Evolutionary conservation across 2,329 filamentous ascomycete species (phyloP).

Genomic region (Cytospora paraplurivora): DNA sequence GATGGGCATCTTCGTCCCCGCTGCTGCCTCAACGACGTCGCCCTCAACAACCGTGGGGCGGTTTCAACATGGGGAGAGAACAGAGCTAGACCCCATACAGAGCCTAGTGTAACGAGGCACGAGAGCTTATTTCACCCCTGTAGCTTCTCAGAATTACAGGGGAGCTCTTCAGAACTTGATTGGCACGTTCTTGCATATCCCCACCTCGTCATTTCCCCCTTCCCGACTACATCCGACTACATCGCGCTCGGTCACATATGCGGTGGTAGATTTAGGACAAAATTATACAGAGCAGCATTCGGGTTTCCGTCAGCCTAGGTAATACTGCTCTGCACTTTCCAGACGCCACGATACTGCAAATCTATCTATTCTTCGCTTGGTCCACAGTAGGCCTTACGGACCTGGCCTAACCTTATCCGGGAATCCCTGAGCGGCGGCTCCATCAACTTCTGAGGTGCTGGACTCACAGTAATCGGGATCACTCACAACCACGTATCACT

Average conservation of each 20-base stretch:
- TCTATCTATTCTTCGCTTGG: neutral
- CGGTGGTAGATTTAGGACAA: conserved; percentile 3
- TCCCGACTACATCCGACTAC: conserved; percentile 24
- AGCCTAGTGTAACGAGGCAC: conserved; percentile 6
- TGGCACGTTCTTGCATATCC: conserved; percentile 30
- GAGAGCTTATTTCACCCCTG: neutral
- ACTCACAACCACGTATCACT: conserved; percentile 5
- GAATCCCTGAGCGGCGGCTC: neutral
- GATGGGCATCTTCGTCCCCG: neutral
- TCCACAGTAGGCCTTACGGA: neutral
- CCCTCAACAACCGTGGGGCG: conserved; percentile 10
- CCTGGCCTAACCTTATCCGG: neutral
- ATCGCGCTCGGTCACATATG: conserved; percentile 21
- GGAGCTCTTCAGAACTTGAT: conserved; percentile 33
- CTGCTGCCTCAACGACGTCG: conserved; percentile 14
- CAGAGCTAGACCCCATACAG: conserved; percentile 7
- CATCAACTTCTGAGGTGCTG: neutral
- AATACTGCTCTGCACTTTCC: conserved; percentile 5
- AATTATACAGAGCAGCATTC: conserved; percentile 21
- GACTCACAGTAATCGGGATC: neutral
- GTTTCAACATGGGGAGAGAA: conserved; percentile 27
- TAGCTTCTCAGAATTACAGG: neutral
- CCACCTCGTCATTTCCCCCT: conserved; percentile 7
- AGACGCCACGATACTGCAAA: neutral
- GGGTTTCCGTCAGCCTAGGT: neutral